Base-by-base conservation (phyloP, 2,329 filamentous ascomycete genomes). In the Cladobotryum protrusum region DNA sequence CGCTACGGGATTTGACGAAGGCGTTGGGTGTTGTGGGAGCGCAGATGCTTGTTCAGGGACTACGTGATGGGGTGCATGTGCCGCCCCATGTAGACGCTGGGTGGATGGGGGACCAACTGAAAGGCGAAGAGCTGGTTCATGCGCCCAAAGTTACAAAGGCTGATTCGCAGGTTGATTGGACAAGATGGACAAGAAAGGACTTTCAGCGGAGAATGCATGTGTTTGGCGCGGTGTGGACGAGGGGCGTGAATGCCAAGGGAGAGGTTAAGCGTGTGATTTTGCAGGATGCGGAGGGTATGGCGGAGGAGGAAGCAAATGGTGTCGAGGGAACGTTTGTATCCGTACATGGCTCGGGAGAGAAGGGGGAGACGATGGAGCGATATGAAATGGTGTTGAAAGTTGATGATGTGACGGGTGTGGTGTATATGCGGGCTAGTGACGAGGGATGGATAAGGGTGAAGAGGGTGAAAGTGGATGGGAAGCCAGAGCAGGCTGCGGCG, bases 71-170 rank as follows among this genome's bases (percentile, higher is more conserved):
- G 1, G 56, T 85, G 0, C 90, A 90, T 60, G 69, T 90, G 0
- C 78, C 81, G 2, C 87, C 84, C 1, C 63, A 78, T n/a, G 57
- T 63, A 34, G 64, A 70, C 11, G 61, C 66, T 7, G 63, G 63
- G 24, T 64, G 61, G 64, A 59, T 49, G 48, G 58, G 46, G 8
- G 47, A 34, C 8, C 53, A 56, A 18, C 52, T 51, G 17, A 59
- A 48, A 46, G 64, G 29, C 5, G 19, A 43, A 20, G 43, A 42
- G 12, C 57, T 66, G 2, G 50, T 48, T 20, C 78, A 85, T 59
- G 92, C 92, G 1, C 79, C 81, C 1, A 96, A 96, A 63, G 80
- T 96, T 52, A 79, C 69, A 1, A 78, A 84, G 49, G 67, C 74
- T 5, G 82, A 92, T 58, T 70, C 73, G 2, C 77, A 81, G 52